phyloP scores from a whole-genome alignment of 2,329 filamentous ascomycete species.

The Ophiostoma novo-ulmi region DNA sequence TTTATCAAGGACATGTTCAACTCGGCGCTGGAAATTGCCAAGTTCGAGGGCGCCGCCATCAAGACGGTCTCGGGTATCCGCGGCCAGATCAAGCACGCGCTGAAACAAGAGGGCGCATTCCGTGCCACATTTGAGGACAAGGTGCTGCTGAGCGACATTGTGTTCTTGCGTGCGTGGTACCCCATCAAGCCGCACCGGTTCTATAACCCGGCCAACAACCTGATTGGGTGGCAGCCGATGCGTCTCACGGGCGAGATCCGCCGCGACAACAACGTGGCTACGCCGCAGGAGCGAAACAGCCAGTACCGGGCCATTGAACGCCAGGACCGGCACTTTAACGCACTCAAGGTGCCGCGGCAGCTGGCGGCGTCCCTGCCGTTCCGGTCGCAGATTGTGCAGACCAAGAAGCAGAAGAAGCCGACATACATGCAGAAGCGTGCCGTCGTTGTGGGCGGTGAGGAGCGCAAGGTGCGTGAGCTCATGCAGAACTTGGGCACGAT shows the following conservation, averaged over 20 bases:
- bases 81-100: slow-evolving; percentile 93
- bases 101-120: slow-evolving; percentile 94
- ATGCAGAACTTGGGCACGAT: slow-evolving; percentile 91
- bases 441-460: slow-evolving; percentile 81
- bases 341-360: slow-evolving; percentile 69
- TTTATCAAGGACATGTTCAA: slow-evolving; percentile 99
- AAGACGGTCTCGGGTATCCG: slow-evolving; percentile 93
- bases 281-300: slow-evolving; percentile 77
- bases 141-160: slow-evolving; percentile 91
- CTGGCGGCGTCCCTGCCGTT: slow-evolving; percentile 82
- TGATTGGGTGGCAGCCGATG: slow-evolving; percentile 91
- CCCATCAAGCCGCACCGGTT: slow-evolving; percentile 91
- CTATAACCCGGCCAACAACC: slow-evolving; percentile 93
- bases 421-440: slow-evolving; percentile 96
- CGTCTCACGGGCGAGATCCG: slow-evolving; percentile 89
- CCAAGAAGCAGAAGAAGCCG: slow-evolving; percentile 70
- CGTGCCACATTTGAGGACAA: slow-evolving; percentile 98
- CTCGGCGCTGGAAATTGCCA: slow-evolving; percentile 86
- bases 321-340: slow-evolving; percentile 69
- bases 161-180: slow-evolving; percentile 96
- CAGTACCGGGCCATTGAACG: slow-evolving; percentile 70
- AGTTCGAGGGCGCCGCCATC: slow-evolving; percentile 94
- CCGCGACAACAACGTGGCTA: slow-evolving; percentile 65
- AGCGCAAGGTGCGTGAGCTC: slow-evolving; percentile 80
- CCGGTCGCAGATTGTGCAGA: slow-evolving; percentile 82